Base-by-base conservation (phyloP, 2,329 filamentous ascomycete genomes). In the Cadophora malorum region DNA sequence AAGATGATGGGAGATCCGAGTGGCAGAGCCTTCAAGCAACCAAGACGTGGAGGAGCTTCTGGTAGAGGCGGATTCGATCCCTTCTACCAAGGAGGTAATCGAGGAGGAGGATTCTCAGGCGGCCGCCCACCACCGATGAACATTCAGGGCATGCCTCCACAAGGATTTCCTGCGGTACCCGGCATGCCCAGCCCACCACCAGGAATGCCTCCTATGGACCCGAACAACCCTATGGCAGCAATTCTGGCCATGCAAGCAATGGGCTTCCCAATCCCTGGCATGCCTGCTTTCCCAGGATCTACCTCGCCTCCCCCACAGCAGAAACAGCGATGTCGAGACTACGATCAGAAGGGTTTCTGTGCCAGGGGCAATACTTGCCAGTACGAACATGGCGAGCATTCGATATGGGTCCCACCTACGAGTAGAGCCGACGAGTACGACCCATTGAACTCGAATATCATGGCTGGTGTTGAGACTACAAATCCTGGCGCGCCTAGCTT, bases 301-400 rank as follows among this genome's bases (percentile, higher is more conserved):
- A 62, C 63, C 12, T 63, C 70, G 6, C 65, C 71, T 33, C 59
- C 62, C 25, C 65, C 70, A 23, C 65, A 77, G n/a, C 73, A 68
- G 66, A 77, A 74, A 58, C 65, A 77, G 47, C 77, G 87, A 67
- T 94, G 91, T 75, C 83, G 86, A 67, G 89, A 93, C 77, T 93
- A 91, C 73, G 90, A 93, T 67, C 86, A 81, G 0, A 91, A 91
- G 72, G 92, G 92, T 0, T 92, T 86, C 74, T 94, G 92, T 75
- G 84, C 88, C 6, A 81, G 88, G 49, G 90, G 91, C 3, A 87
- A 83, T 73, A 85, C 83, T 25, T 94, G 92, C 78, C 84, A 83
- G 49, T 93, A 86, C 73, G 88, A 93, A 72, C 92, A 95, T 76
- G 88, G 86, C 9, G 82, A 84, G 62, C 83, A 88, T 69, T 81